These are phyloP conservation scores for Rhizophora mangle DNA, from an alignment of 345 rosid genomes.

Conservation along the genomic window DNA sequence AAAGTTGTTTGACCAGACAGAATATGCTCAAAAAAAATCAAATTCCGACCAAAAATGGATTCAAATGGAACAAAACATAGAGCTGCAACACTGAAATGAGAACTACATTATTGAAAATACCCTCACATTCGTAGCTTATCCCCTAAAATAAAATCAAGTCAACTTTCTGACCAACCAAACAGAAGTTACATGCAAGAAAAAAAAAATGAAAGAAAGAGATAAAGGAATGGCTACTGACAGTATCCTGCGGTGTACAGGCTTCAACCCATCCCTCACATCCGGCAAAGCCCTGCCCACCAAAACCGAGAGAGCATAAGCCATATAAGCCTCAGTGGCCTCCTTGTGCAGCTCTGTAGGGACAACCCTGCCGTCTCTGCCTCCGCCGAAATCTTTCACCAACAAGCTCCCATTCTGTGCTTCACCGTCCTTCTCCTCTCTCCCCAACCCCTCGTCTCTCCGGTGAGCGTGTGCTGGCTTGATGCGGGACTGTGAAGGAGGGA, in stretches of 20 bases:
- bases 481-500: conserved; percentile 17
- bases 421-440: conserved; percentile 15
- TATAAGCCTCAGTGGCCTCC: conserved; percentile 86
- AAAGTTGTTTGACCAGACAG: no score
- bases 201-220: not conserved
- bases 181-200: not conserved
- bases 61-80: no score
- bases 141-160: no score
- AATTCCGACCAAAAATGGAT: no score
- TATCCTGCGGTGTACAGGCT: conserved; percentile 93
- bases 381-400: conserved; percentile 31
- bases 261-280: conserved; percentile 86
- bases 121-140: no score
- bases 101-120: no score
- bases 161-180: not conserved
- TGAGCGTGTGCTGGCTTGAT: conserved; percentile 18
- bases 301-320: conserved; percentile 92
- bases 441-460: conserved; percentile 22
- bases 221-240: conserved; percentile 42
- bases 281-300: conserved; percentile 94
- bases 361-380: conserved; percentile 38
- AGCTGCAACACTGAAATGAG: no score
- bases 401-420: conserved; percentile 46
- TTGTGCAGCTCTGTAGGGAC: conserved; percentile 71
- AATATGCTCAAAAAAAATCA: no score